Conservation (phyloP, 2,329 filamentous ascomycete genomes). For the Fusarium beomiforme region DNA sequence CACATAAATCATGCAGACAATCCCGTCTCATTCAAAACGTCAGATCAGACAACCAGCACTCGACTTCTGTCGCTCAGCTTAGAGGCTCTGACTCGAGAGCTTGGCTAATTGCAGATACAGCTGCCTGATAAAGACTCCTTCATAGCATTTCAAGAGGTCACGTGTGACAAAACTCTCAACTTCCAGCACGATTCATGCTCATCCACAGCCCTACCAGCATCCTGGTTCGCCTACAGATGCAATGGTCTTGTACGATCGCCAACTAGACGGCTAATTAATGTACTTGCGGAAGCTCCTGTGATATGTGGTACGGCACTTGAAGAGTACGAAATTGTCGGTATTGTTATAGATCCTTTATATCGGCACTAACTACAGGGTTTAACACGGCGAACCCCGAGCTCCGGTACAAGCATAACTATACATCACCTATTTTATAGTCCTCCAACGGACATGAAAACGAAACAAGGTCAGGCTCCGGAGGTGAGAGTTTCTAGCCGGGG, state of each 20-base stretch:
- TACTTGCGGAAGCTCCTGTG: conserved; percentile 4
- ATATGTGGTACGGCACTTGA: conserved; percentile 29
- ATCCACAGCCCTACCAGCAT: conserved; percentile 28
- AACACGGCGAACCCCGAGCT: conserved; percentile 24
- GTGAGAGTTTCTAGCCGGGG: background rate
- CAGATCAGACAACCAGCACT: conserved; percentile 9
- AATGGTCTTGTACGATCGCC: conserved; percentile 9
- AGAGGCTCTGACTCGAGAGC: background rate
- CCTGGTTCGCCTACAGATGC: background rate
- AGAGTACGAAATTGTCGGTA: conserved; percentile 9
- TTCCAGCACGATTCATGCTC: background rate
- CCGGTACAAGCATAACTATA: conserved; percentile 10
- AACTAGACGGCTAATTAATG: conserved; percentile 3
- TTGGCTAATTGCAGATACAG: background rate
- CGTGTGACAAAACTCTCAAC: background rate
- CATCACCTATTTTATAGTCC: background rate
- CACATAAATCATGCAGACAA: conserved; percentile 27
- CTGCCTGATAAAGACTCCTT: background rate
- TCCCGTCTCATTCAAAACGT: background rate
- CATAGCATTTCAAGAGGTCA: conserved; percentile 1
- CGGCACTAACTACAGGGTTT: conserved; percentile 8
- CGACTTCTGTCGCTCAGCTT: background rate
- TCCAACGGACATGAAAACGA: background rate
- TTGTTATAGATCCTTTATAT: conserved; percentile 15
- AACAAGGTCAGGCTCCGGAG: conserved; percentile 13